Evolutionary conservation across 768 basidiomycete species (phyloP).

Genomic region (Pleurotus djamor): DNA sequence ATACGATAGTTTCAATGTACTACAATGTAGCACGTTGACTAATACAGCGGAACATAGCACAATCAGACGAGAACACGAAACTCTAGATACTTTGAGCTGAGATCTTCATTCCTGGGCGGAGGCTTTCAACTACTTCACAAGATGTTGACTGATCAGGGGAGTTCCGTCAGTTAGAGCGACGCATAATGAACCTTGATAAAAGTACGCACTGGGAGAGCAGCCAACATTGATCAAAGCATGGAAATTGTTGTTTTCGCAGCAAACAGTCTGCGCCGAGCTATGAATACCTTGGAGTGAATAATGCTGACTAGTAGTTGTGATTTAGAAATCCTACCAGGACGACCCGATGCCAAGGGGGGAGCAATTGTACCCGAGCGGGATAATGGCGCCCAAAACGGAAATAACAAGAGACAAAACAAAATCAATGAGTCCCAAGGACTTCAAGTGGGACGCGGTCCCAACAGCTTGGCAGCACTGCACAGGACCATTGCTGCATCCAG

Average conservation of each 20-base stretch:
- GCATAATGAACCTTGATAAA: no score
- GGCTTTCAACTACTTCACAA: no score
- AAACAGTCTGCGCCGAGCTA: slow-evolving; percentile 39
- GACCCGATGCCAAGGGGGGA: slow-evolving; percentile 29
- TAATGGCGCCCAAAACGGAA: slow-evolving; percentile 9
- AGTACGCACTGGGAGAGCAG: slow-evolving; percentile 36
- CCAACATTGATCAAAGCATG: slow-evolving; percentile 41
- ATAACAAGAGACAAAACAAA: slow-evolving; percentile 30
- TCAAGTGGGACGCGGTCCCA: slow-evolving; percentile 6
- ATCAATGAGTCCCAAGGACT: slow-evolving; percentile 16
- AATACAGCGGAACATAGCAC: no score
- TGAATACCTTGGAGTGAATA: neutral
- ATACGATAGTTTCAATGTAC: neutral
- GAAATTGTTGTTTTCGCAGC: no score
- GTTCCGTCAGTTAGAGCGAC: no score
- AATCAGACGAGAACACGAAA: no score
- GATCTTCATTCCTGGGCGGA: no score
- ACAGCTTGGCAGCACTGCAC: slow-evolving; percentile 42
- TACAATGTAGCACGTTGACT: no score
- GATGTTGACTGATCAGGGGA: no score
- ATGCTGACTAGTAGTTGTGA: no score
- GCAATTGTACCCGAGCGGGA: slow-evolving; percentile 35
- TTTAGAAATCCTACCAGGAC: no score
- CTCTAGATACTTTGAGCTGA: no score
- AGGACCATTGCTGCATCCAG: slow-evolving; percentile 38